Evolutionary conservation across 495 filamentous ascomycete species (phyloP), one percentile per base, ranked within the genome.

Genomic region (Sordaria brevicollis): DNA sequence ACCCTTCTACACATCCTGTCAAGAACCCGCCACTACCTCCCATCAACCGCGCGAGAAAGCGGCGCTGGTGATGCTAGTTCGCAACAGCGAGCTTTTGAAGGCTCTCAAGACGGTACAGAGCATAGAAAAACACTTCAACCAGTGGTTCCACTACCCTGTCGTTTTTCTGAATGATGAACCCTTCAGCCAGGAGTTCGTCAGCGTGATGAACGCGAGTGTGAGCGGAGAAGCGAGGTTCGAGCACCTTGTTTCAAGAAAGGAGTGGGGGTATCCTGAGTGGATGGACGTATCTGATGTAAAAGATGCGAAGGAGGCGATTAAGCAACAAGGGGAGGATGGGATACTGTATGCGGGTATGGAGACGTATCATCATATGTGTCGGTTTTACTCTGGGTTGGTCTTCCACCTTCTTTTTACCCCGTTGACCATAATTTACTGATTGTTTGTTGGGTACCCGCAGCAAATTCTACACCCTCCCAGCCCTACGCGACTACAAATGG

Each of bases 321-420:
- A 88, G 54, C 89, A 90, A 75, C 95, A 97, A 77, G 94, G 93
- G 67, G 89, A 94, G 79, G 85, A 85, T 65, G 94, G 93, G 35
- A 96, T 99, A 73, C 91, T 96, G 88, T 97, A 99, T 76, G 95
- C 92, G 76, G 94, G 95, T 19, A 94, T 97, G 89, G 95, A 97
- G 78, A 94, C 92, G 77, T 99, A 99, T 77, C 94, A 99, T 77
- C 92, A 97, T 82, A 96, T 96, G 92, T 96, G 92, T 78, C 87
- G 95, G 66, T 99, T 99, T 84, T 97, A 97, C 81, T 98, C 94
- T 39, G 94, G 94, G 92, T 94, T 81, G 39, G 79, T 65, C 41
- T 70, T 37, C 8, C 31, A 13, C 41, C 19, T 35, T 31, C 21
- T 54, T 70, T 66, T 35, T 68, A n/a, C n/a, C n/a, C n/a, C n/a